Evolutionary conservation across 2,329 filamentous ascomycete species (phyloP).

Genomic region (Aspergillus calidoustus): DNA sequence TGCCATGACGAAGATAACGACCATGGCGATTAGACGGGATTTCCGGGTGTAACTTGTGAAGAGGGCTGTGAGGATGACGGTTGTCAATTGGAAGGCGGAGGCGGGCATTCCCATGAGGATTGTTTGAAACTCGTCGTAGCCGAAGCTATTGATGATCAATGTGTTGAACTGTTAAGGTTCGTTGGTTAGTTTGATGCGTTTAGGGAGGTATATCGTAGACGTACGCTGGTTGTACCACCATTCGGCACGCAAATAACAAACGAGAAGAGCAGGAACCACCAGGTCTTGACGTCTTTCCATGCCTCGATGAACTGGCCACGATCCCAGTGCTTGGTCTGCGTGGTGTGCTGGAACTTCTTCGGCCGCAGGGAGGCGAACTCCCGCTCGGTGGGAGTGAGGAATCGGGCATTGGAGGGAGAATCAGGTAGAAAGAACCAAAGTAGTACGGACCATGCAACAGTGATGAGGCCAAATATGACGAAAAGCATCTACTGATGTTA

Average conservation of each 20-base stretch:
- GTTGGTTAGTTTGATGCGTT: background rate
- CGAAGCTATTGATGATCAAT: slow-evolving; percentile 29
- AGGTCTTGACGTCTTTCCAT: slow-evolving; percentile 18
- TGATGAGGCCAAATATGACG: slow-evolving; percentile 23
- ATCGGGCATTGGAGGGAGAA: slow-evolving; percentile 16
- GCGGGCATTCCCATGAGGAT: slow-evolving; percentile 28
- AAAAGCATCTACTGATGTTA: slow-evolving; percentile 14
- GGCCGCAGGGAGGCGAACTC: slow-evolving; percentile 16
- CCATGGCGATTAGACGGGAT: slow-evolving; percentile 23
- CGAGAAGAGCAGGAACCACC: slow-evolving; percentile 33
- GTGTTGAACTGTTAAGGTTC: slow-evolving; percentile 20
- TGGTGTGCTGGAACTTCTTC: slow-evolving; percentile 11
- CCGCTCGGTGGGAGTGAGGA: slow-evolving; percentile 17
- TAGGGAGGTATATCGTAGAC: background rate
- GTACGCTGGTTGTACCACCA: slow-evolving; percentile 25
- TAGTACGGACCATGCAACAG: slow-evolving; percentile 13
- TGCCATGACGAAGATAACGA: slow-evolving; percentile 23
- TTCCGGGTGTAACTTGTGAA: slow-evolving; percentile 23
- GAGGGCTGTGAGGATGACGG: slow-evolving; percentile 24
- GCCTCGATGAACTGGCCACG: slow-evolving; percentile 9
- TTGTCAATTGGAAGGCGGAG: slow-evolving; percentile 25
- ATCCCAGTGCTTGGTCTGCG: slow-evolving; percentile 7
- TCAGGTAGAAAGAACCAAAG: slow-evolving; percentile 19
- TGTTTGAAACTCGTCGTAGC: slow-evolving; percentile 29
- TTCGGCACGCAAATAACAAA: slow-evolving; percentile 25